Conservation (phyloP, 179 eudicot species). For the Carnegiea gigantea region DNA sequence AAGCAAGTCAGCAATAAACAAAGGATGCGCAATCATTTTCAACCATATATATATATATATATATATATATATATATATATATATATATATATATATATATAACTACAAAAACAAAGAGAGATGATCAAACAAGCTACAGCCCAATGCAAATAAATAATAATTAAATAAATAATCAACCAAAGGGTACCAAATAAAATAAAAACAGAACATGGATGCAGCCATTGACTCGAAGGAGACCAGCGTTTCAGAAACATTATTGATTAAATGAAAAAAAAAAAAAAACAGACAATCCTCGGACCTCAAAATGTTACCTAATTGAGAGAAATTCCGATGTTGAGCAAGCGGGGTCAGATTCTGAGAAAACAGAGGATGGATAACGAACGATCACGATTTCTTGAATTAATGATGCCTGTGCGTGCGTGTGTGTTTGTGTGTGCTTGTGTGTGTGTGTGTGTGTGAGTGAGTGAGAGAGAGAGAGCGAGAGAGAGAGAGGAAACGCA, state of each 20-base stretch:
- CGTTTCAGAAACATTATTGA: not conserved
- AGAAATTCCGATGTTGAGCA: not conserved
- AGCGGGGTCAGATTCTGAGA: not conserved
- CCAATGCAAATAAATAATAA: not conserved
- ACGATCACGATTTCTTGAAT: constrained; percentile 9
- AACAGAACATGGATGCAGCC: not conserved
- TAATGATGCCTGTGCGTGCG: not conserved
- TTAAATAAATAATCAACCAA: not conserved
- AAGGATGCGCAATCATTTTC: not conserved
- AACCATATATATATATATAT: not conserved
- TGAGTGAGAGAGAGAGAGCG: not conserved
- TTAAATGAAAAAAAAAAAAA: not conserved
- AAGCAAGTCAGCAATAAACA: not conserved
- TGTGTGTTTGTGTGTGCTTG: not conserved
- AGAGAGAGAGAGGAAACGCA: not conserved
- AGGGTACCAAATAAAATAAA: not conserved
- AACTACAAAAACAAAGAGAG: not conserved
- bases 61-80: not conserved
- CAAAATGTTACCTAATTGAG: not conserved
- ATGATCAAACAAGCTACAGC: not conserved
- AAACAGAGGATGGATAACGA: not conserved
- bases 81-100: not conserved
- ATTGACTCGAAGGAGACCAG: constrained; percentile 6
- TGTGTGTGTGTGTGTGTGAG: not conserved
- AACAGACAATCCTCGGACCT: not conserved